Evolutionary conservation across 768 basidiomycete genomes (phyloP), one percentile per base, ranked within the genome.

Genomic region (Naganishia onofrii): DNA sequence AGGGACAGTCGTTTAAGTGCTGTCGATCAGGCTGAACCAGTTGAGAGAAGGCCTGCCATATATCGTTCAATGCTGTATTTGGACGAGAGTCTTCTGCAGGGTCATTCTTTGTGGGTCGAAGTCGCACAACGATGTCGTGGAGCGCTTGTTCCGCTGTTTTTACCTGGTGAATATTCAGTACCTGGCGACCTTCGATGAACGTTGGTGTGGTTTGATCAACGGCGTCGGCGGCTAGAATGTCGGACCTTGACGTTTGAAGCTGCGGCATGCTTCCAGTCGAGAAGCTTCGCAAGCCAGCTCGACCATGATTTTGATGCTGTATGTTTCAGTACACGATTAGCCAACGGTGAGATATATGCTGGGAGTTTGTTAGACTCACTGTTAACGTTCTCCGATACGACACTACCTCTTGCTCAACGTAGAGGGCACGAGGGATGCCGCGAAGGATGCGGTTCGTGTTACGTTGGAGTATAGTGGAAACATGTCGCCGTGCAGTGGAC

Each of bases 401-500:
- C 23, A 23, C n/a, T 23, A n/a, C n/a, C 48, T n/a, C 26, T 44
- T 63, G 38, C 17, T 38, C 26, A 29, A 63, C 2, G 2, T 7
- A 8, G 19, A 44, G 26, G 23, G 28, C 26, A 5, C 2, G 38
- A 44, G 42, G 7, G 19, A 21, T 34, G 8, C 36, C 15, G 2
- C 32, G n/a, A 10, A 23, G 10, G 32, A 2, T 12, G 29, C 34
- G 57, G 15, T 23, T 38, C 2, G n/a, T 26, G 38, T 23, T n/a
- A 23, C 46, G 21, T 31, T 19, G 23, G 7, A 42, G 26, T 4
- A 44, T 2, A 13, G n/a, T 29, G 38, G 60, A 15, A 44, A 42
- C 60, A 63, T 63, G 60, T 63, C 60, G n/a, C n/a, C n/a, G 60
- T 42, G 26, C 42, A 3, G 42, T 42, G 17, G 42, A 29, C 15